Evolutionary conservation across 1,284 basidiomycete genomes (phyloP), one percentile per base, ranked within the genome.

Genomic region (Kalmanozyma brasiliensis): DNA sequence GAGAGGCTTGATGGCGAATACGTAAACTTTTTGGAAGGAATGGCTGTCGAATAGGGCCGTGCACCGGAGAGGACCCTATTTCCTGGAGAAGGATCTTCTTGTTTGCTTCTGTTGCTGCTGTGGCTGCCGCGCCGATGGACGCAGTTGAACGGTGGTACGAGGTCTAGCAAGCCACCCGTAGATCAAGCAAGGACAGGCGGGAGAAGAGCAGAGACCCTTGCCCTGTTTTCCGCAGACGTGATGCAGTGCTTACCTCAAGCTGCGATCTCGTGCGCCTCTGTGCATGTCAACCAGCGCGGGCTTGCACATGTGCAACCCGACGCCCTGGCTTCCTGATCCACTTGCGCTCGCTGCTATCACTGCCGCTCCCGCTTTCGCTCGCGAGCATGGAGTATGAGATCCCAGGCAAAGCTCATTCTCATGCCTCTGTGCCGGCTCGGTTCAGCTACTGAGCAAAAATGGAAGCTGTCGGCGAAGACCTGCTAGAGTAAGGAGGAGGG

Each of bases 191-290:
- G 26, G 22, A 33, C 14, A 32, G 35, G 35, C 35, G n/a, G 24
- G n/a, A 24, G 35, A 24, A n/a, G 33, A 11, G 47, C 22, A 34
- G 14, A 22, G 37, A 8, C 16, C 19, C 32, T n/a, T 16, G n/a
- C 26, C 4, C 2, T n/a, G 14, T 7, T 30, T n/a, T 23, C 24
- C 29, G 32, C 23, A 13, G 22, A 29, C 23, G 20, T 19, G 30
- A 52, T 61, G 59, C 59, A 61, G 52, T 64, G 60, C 49, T 64
- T 64, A 64, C 61, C 61, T 49, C 55, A 64, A 57, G 53, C 55
- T 43, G 49, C 53, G 40, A 49, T 52, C 49, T 52, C 33, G 42
- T 62, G 51, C 52, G 41, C 46, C 35, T 34, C 29, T 49, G 14
- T n/a, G 43, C 37, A 36, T 61, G 59, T 55, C 59, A 46, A 49